phyloP scores from a whole-genome alignment of 257 asterid species.

The Solanum rostratum region DNA sequence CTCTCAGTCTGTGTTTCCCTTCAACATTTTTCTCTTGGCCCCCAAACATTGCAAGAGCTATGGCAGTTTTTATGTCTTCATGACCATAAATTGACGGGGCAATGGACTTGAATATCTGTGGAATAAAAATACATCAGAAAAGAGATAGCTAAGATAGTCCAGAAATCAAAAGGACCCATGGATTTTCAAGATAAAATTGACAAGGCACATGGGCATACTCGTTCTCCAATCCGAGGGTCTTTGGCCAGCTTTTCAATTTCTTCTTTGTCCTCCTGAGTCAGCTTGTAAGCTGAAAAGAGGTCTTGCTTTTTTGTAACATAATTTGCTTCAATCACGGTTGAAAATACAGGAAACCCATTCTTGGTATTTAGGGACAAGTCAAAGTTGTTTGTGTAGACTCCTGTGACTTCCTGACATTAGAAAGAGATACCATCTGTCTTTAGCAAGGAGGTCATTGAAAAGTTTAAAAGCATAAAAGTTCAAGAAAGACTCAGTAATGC shows the following conservation, averaged over 20 bases:
- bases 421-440: background rate
- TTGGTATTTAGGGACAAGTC: conserved; percentile 92
- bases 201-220: conserved; percentile 28
- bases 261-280: conserved; percentile 94
- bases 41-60: conserved; percentile 97
- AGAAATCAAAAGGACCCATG: background rate
- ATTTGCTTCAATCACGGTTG: conserved; percentile 99
- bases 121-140: background rate
- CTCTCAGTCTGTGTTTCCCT: conserved; percentile 89
- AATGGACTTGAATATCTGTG: conserved; percentile 77
- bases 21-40: conserved; percentile 95
- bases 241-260: conserved; percentile 92
- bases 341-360: conserved; percentile 98
- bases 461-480: background rate
- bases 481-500: background rate
- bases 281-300: conserved; percentile 93
- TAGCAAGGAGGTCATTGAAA: background rate
- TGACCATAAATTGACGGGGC: conserved; percentile 98
- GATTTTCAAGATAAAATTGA: background rate
- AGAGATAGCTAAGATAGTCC: background rate
- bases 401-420: conserved; percentile 83
- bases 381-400: conserved; percentile 90
- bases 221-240: conserved; percentile 94
- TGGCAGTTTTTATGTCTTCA: conserved; percentile 91
- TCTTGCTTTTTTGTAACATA: conserved; percentile 90